These are phyloP conservation scores for Lentinula sp. DNA, from an alignment of 768 basidiomycete genomes.

Conservation along the genomic window DNA sequence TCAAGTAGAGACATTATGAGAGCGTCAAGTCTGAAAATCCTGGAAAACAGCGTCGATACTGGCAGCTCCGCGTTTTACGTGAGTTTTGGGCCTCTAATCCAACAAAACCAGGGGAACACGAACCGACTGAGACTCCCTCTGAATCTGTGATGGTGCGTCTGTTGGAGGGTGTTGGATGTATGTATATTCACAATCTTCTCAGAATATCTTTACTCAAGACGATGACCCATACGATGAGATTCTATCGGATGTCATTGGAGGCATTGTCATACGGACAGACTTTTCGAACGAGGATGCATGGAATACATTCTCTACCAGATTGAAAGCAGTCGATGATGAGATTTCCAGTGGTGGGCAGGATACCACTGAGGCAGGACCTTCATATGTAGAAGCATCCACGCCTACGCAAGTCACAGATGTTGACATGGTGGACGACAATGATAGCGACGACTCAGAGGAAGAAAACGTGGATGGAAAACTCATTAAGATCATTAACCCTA, in stretches of 20 bases:
- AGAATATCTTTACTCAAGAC: constrained; percentile 27
- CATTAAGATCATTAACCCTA: constrained; percentile 48
- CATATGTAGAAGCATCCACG: not conserved
- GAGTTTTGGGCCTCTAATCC: constrained; percentile 37
- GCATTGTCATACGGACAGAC: constrained; percentile 69
- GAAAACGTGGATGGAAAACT: constrained; percentile 26
- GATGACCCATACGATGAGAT: constrained; percentile 49
- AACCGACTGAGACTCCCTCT: constrained; percentile 9
- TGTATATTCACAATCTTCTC: not conserved
- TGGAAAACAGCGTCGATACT: constrained; percentile 49
- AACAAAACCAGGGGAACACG: constrained; percentile 6
- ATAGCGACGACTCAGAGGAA: constrained; percentile 22
- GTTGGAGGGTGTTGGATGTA: not conserved
- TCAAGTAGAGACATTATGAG: constrained; percentile 26
- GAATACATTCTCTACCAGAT: constrained; percentile 42
- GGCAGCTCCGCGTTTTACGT: constrained; percentile 46
- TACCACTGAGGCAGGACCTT: constrained; percentile 13
- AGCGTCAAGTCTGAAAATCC: constrained; percentile 38
- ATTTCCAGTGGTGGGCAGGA: constrained; percentile 26
- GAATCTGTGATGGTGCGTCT: not conserved
- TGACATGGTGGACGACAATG: constrained; percentile 28
- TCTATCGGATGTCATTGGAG: constrained; percentile 42
- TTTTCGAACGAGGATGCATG: constrained; percentile 65
- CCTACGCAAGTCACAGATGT: constrained; percentile 4
- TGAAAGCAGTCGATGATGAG: constrained; percentile 56